Conservation (phyloP, 2,329 filamentous ascomycete species). For the Penicillium polonicum region DNA sequence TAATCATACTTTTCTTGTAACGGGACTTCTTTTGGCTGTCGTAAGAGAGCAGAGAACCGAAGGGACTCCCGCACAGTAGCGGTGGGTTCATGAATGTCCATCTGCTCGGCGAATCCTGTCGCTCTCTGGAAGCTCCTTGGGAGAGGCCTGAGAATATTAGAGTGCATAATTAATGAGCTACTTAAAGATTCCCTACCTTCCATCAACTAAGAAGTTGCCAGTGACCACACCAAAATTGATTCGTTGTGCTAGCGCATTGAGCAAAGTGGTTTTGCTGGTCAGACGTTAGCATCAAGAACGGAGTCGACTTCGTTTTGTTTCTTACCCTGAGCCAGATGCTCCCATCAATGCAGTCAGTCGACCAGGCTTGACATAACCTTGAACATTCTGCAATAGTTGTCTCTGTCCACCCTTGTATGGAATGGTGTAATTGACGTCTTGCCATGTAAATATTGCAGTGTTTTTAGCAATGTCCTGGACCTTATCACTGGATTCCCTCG, state of each 20-base stretch:
- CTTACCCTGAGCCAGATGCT: constrained; percentile 59
- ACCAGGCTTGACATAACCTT: constrained; percentile 74
- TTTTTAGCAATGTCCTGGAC: constrained; percentile 59
- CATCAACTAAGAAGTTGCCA: constrained; percentile 48
- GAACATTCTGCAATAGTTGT: constrained; percentile 58
- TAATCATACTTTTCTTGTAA: constrained; percentile 65
- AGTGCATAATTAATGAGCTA: neutral
- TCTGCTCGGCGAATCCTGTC: constrained; percentile 60
- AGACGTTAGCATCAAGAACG: neutral
- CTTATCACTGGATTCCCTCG: constrained; percentile 25
- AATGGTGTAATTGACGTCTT: constrained; percentile 73
- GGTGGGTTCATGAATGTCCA: constrained; percentile 66
- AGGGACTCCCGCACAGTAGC: constrained; percentile 66
- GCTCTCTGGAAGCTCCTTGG: constrained; percentile 53
- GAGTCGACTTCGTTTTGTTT: neutral
- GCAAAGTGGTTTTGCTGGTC: constrained; percentile 49
- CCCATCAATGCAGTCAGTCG: constrained; percentile 79
- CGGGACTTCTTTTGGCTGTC: constrained; percentile 59
- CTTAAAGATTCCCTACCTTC: constrained; percentile 32
- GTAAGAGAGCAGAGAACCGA: constrained; percentile 63
- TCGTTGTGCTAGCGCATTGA: constrained; percentile 49
- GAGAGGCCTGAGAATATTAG: constrained; percentile 34
- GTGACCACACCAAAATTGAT: constrained; percentile 46
- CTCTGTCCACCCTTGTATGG: constrained; percentile 45
- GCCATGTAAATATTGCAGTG: constrained; percentile 78